A percentile compares a stretch with the other conserved stretches of the same genome.
phyloP scores from a whole-genome alignment of 306 rosid genomes.

The Begonia peltatifolia region DNA sequence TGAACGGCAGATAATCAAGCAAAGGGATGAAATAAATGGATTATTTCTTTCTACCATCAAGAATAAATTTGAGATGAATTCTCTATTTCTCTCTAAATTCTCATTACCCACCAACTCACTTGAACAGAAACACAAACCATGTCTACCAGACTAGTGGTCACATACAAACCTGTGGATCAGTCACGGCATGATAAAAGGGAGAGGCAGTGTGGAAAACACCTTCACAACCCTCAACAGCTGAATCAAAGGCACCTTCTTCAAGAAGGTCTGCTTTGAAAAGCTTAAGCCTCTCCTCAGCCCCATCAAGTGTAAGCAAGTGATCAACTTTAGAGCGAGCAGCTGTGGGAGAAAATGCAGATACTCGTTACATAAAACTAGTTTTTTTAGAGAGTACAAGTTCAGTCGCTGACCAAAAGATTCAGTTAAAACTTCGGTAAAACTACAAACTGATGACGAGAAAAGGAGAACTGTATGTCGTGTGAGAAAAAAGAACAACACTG shows the following conservation, averaged over 20 bases:
- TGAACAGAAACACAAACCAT: too few species aligned
- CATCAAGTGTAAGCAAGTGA: slow-evolving; percentile 17
- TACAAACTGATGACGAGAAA: too few species aligned
- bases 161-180: slow-evolving; percentile 17
- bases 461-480: too few species aligned
- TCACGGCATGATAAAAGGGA: slow-evolving; percentile 5
- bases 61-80: too few species aligned
- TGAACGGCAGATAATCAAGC: too few species aligned
- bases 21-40: too few species aligned
- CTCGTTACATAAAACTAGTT: not conserved
- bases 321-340: slow-evolving; percentile 18
- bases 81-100: too few species aligned
- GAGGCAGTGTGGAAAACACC: slow-evolving; percentile 29
- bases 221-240: slow-evolving; percentile 14
- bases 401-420: not conserved
- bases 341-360: slow-evolving; percentile 2
- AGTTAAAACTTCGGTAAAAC: too few species aligned
- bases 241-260: slow-evolving; percentile 19
- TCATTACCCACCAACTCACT: too few species aligned
- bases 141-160: too few species aligned
- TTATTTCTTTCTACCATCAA: too few species aligned
- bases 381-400: not conserved
- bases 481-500: too few species aligned
- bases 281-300: slow-evolving; percentile 22
- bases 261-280: slow-evolving; percentile 18